A percentile compares a stretch with the other conserved stretches of the same genome.
phyloP scores from a whole-genome alignment of 306 rosid species.

The Cicer judaicum region DNA sequence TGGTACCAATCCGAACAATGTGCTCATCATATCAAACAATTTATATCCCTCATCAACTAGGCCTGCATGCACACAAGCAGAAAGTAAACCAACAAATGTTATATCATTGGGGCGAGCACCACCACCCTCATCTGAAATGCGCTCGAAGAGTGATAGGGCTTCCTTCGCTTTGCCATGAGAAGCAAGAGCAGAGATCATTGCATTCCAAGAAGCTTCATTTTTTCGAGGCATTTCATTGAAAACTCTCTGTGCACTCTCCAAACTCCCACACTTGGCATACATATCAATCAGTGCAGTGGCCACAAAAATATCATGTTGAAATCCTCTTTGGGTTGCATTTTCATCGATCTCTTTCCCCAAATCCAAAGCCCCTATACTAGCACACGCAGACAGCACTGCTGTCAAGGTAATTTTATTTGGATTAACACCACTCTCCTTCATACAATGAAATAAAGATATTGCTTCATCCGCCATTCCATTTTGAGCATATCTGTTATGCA shows the following conservation, averaged over 20 bases:
- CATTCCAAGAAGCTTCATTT: slow-evolving; percentile 94
- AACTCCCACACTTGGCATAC: slow-evolving; percentile 95
- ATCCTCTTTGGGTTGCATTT: slow-evolving; percentile 72
- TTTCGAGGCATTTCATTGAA: slow-evolving; percentile 75
- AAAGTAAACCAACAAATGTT: slow-evolving; percentile 87
- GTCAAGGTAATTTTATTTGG: slow-evolving; percentile 79
- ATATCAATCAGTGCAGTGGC: slow-evolving; percentile 87
- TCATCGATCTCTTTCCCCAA: slow-evolving; percentile 69
- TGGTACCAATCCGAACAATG: slow-evolving; percentile 71
- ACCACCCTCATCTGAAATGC: slow-evolving; percentile 69
- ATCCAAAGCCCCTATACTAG: slow-evolving; percentile 79
- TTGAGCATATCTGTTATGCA: slow-evolving; percentile 81
- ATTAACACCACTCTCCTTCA: slow-evolving; percentile 59
- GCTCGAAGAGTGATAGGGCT: slow-evolving; percentile 68
- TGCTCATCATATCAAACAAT: slow-evolving; percentile 74
- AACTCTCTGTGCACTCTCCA: slow-evolving; percentile 73
- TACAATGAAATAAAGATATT: slow-evolving; percentile 62
- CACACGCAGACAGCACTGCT: slow-evolving; percentile 79
- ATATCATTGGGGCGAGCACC: slow-evolving; percentile 73
- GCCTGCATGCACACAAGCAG: slow-evolving; percentile 94
- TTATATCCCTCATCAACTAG: slow-evolving; percentile 70
- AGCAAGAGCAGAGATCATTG: slow-evolving; percentile 95
- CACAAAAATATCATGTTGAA: slow-evolving; percentile 66
- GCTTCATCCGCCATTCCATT: slow-evolving; percentile 91
- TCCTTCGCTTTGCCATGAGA: slow-evolving; percentile 85